phyloP scores from a whole-genome alignment of 2,329 filamentous ascomycete genomes.

The Orbilia quercus region DNA sequence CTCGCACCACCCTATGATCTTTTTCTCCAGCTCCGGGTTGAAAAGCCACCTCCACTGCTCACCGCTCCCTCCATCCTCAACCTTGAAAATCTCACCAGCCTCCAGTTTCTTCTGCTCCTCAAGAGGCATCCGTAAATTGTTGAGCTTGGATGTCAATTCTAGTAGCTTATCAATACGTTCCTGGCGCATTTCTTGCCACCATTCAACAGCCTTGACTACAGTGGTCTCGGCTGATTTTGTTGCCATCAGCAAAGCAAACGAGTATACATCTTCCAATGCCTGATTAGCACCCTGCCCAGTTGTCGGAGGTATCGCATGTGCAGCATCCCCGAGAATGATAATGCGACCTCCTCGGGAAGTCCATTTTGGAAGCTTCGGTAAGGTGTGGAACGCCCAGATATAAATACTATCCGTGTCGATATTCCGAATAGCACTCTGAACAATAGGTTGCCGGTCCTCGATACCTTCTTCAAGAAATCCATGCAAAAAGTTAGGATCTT shows the following conservation, averaged over 20 bases:
- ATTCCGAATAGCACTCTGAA: conserved; percentile 62
- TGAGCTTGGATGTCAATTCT: conserved; percentile 66
- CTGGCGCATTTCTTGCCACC: conserved; percentile 68
- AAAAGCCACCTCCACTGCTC: conserved; percentile 37
- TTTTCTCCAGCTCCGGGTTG: conserved; percentile 23
- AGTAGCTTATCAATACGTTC: conserved; percentile 66
- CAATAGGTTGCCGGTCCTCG: conserved; percentile 62
- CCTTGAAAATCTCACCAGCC: conserved; percentile 35
- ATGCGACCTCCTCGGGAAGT: conserved; percentile 63
- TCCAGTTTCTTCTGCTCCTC: conserved; percentile 59
- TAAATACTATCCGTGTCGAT: conserved; percentile 63
- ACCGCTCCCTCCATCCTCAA: conserved; percentile 56
- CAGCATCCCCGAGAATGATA: conserved; percentile 67
- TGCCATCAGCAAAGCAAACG: conserved; percentile 64
- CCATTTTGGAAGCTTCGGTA: conserved; percentile 67
- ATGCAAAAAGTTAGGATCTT: conserved; percentile 64
- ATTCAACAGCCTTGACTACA: conserved; percentile 61
- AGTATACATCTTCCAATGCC: conserved; percentile 68
- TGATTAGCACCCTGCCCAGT: conserved; percentile 67
- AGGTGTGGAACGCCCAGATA: conserved; percentile 67
- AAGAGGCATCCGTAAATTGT: conserved; percentile 65
- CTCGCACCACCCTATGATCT: conserved; percentile 9
- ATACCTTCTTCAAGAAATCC: conserved; percentile 62
- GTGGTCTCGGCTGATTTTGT: conserved; percentile 57
- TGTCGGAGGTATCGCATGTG: conserved; percentile 67